Percentiles rank a stretch among this genome's conserved stretches.
Conservation (phyloP, 176 grass and related monocot species). For the Ananas comosus region DNA sequence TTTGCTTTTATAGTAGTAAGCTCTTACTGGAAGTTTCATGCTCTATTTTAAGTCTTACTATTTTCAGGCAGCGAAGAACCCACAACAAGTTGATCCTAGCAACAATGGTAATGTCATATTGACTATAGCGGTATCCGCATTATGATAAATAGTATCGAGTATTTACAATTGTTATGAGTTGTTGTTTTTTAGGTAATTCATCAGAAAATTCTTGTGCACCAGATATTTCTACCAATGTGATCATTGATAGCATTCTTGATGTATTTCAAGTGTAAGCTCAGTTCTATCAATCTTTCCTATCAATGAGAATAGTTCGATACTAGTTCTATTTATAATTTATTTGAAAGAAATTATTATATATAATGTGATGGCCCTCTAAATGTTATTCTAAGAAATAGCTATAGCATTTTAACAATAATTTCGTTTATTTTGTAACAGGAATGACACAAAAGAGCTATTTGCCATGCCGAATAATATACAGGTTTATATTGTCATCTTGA, state of each 20-base stretch:
- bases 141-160: neutral
- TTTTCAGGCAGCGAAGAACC: neutral
- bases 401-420: neutral
- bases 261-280: conserved; percentile 40
- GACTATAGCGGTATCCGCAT: neutral
- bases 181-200: neutral
- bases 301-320: neutral
- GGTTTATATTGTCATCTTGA: conserved; percentile 1
- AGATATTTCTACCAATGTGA: conserved; percentile 8
- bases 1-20: neutral
- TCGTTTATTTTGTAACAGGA: conserved; percentile 25
- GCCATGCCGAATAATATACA: conserved; percentile 61
- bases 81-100: neutral
- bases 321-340: neutral
- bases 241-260: conserved; percentile 49
- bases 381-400: neutral
- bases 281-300: neutral
- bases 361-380: neutral
- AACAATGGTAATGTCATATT: neutral
- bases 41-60: neutral
- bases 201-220: neutral
- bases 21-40: neutral
- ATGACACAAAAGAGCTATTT: conserved; percentile 47
- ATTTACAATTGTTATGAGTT: too few species aligned
- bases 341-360: neutral